Evolutionary conservation across 2,329 filamentous ascomycete genomes (phyloP).

Genomic region (Penicillium polonicum): DNA sequence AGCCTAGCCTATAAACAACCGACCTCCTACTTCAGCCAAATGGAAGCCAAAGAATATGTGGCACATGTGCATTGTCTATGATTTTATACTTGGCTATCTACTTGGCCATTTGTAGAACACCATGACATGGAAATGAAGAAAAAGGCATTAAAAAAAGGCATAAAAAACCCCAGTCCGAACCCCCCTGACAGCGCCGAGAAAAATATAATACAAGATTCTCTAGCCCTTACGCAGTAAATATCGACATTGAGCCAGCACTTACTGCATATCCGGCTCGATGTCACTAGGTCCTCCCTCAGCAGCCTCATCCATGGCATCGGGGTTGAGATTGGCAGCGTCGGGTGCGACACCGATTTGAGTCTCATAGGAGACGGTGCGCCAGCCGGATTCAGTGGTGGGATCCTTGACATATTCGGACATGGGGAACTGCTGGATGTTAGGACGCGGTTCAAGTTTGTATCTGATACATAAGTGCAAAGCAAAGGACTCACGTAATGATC

Average conservation of each 20-base stretch:
- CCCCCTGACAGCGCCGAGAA: conserved; percentile 7
- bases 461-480: background rate
- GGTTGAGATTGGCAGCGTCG: conserved; percentile 45
- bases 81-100: background rate
- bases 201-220: conserved; percentile 6
- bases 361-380: conserved; percentile 58
- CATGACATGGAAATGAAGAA: background rate
- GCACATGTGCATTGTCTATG: conserved; percentile 2
- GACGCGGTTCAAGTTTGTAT: background rate
- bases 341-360: conserved; percentile 37
- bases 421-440: conserved; percentile 51
- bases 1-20: background rate
- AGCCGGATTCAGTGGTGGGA: conserved; percentile 50
- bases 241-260: background rate
- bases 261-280: conserved; percentile 37
- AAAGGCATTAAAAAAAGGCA: background rate
- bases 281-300: conserved; percentile 36
- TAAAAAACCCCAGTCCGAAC: background rate
- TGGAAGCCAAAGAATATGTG: background rate
- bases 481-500: conserved; percentile 73
- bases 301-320: conserved; percentile 49
- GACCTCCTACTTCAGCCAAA: background rate
- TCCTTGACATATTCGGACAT: conserved; percentile 66
- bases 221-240: background rate
- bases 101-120: background rate